These are phyloP conservation scores for Micromonas commoda DNA, from an alignment of 139 green algal species.

Conservation along the genomic window DNA sequence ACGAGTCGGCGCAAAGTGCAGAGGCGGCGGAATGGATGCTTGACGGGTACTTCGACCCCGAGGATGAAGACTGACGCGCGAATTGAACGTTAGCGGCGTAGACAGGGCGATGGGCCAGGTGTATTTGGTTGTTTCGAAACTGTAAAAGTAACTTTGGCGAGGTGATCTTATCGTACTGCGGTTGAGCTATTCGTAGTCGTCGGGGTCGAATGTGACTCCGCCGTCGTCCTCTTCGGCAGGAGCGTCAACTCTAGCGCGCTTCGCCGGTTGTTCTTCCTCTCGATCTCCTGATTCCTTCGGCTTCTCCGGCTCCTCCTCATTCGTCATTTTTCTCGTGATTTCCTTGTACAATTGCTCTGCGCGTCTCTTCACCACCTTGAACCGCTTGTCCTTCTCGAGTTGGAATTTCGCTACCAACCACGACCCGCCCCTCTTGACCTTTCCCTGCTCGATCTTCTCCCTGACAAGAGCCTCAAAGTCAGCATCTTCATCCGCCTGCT, in stretches of 20 bases:
- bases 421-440: not conserved
- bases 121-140: no score
- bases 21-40: not conserved
- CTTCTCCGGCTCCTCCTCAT: not conserved
- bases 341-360: not conserved
- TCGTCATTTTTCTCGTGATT: not conserved
- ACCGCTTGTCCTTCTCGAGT: not conserved
- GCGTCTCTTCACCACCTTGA: not conserved
- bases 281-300: not conserved
- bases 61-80: not conserved
- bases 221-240: no score
- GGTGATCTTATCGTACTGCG: no score
- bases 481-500: not conserved
- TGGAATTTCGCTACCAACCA: no score
- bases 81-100: not conserved
- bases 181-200: no score
- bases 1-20: not conserved
- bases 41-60: constrained; percentile 3
- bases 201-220: no score
- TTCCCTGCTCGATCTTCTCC: not conserved
- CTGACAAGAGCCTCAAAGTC: not conserved
- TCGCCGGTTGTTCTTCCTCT: no score
- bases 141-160: no score
- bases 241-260: no score
- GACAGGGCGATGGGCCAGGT: no score